Evolutionary conservation across 441 rosid genomes (phyloP).

Genomic region (Gossypium schwendimanii): DNA sequence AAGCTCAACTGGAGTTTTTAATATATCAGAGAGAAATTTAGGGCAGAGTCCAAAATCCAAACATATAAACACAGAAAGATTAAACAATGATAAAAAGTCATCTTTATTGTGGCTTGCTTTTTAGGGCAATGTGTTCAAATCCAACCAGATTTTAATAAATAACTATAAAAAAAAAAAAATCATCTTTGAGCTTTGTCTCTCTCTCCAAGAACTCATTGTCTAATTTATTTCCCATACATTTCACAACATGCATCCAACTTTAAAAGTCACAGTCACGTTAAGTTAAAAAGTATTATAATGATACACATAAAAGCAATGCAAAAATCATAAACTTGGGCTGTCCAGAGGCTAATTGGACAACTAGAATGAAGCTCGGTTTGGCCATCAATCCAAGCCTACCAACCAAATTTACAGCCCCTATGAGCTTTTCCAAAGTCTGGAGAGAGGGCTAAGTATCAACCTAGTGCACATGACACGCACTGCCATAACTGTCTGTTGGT

Average conservation of each 20-base stretch:
- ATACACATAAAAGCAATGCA: not conserved
- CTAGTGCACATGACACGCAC: slow-evolving; percentile 4
- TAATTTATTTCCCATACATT: not conserved
- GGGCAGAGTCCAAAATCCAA: not conserved
- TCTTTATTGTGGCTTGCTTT: not conserved
- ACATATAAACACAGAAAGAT: not conserved
- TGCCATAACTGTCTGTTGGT: not conserved
- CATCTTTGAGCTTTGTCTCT: not conserved
- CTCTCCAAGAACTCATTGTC: not conserved
- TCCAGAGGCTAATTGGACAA: not conserved
- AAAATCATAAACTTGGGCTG: not conserved
- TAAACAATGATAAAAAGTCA: not conserved
- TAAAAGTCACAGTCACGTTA: not conserved
- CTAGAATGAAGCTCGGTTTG: not conserved
- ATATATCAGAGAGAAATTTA: not conserved
- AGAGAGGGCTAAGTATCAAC: not conserved
- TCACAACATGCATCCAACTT: not conserved
- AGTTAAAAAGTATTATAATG: not conserved
- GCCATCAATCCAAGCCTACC: not conserved
- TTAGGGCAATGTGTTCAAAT: not conserved
- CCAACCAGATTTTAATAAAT: not conserved
- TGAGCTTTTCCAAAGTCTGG: not conserved
- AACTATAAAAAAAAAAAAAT: not conserved
- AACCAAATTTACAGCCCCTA: not conserved
- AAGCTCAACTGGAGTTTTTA: not conserved